Base-by-base conservation (phyloP, 2,329 filamentous ascomycete species). In the Purpureocillium takamizusanense region DNA sequence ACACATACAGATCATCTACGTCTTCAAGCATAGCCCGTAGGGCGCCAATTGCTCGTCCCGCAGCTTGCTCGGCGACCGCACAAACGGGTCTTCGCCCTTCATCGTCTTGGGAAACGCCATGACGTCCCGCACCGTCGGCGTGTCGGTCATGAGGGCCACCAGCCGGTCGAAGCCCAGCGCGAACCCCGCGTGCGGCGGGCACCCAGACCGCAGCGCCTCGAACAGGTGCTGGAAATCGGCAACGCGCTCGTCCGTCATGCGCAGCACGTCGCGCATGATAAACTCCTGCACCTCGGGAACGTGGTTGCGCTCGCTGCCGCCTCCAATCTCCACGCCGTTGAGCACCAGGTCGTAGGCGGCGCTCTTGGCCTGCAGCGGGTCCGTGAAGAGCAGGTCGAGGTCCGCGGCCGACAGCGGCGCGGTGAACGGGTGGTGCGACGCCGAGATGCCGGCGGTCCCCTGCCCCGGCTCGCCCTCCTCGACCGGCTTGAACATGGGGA, bases 71-170 rank as follows among this genome's bases (percentile, higher is more conserved):
- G 92, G 92, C 45, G 85, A 86, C 50, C 77, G 79, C 3, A 94
- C 86, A 60, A 94, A 75, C 40, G 78, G 61, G 62, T 98, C 92
- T 54, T 94, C 85, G 1, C 92, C 89, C 56, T 81, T 88, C 44
- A 87, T 88, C 44, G 78, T 89, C 69, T 98, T 98, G 0, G 92
- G 94, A 54, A 98, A 98, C 0, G 89, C 89, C 60, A 98, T 95
- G 2, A 98, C 90, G 63, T 98, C 90, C 42, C 86, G 71, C 3
- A 98, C 83, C 2, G 83, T 88, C 10, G 83, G 72, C 25, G 75
- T 81, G 2, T 81, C 83, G 16, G 83, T 75, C 69, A 98, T 75
- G 1, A 95, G 67, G 1, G 90, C 83, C 30, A 92, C 72, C 35
- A 98, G 61, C 4, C 92, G 73, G 58, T 98, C 92, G 56, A 95